phyloP scores from a whole-genome alignment of 2,329 filamentous ascomycete species.

The Nemania sp. region DNA sequence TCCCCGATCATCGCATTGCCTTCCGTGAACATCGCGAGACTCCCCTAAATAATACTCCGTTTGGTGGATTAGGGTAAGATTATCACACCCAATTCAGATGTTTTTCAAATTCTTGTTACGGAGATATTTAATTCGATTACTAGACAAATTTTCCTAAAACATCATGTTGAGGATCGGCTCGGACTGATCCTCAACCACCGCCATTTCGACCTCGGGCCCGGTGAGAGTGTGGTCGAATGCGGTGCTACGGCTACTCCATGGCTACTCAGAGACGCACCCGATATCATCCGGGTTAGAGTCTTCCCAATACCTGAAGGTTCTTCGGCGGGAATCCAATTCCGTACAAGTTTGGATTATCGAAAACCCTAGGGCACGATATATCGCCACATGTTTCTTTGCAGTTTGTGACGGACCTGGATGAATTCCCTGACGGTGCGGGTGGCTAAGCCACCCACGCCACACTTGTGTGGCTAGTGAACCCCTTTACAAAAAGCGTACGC shows the following conservation, averaged over 20 bases:
- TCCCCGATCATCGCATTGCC: background rate
- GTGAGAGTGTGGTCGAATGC: background rate
- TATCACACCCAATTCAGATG: background rate
- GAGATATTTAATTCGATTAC: conserved; percentile 1
- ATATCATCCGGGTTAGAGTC: background rate
- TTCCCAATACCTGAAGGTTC: background rate
- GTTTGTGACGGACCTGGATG: background rate
- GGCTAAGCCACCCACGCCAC: too few species aligned
- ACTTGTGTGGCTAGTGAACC: too few species aligned
- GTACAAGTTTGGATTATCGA: background rate
- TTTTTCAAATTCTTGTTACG: background rate
- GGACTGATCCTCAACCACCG: background rate
- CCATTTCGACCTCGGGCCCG: background rate
- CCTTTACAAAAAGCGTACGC: too few species aligned
- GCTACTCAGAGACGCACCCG: background rate
- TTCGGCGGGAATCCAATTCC: background rate
- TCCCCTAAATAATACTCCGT: background rate
- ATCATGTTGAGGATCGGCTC: background rate
- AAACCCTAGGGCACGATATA: background rate
- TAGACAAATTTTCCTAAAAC: conserved; percentile 4
- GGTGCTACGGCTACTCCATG: background rate
- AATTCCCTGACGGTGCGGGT: background rate
- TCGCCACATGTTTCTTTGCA: conserved; percentile 1
- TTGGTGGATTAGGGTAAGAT: background rate
- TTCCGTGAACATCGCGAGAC: background rate